Conservation (phyloP, 2,329 filamentous ascomycete genomes). For the Calonectria pteridis region DNA sequence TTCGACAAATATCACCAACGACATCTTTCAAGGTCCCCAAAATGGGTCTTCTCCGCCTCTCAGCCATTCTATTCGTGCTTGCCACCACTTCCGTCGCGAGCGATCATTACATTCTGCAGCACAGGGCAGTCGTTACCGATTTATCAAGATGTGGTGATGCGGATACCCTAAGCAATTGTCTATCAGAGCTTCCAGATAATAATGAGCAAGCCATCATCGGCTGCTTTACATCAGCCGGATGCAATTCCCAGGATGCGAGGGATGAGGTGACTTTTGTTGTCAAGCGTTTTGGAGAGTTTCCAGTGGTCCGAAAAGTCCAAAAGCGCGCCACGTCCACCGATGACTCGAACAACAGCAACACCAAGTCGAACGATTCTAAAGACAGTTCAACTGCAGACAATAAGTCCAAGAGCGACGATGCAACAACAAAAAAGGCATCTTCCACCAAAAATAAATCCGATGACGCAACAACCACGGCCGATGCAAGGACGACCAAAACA, state of each 20-base stretch:
- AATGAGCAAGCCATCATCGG: background rate
- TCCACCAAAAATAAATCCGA: background rate
- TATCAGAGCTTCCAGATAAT: background rate
- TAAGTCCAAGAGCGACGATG: background rate
- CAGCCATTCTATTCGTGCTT: background rate
- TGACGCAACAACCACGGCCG: background rate
- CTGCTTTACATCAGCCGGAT: slow-evolving; percentile 1
- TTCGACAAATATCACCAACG: background rate
- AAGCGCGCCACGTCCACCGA: background rate
- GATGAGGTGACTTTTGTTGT: background rate
- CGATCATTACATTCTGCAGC: background rate
- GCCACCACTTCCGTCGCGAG: background rate
- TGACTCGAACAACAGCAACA: background rate
- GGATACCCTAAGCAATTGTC: background rate
- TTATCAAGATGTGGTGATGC: background rate
- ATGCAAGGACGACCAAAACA: background rate
- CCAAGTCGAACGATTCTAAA: background rate
- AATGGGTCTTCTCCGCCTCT: slow-evolving; percentile 4
- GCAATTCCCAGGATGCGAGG: background rate
- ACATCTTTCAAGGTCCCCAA: background rate
- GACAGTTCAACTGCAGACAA: background rate
- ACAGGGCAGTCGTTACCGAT: background rate
- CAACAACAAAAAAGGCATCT: background rate
- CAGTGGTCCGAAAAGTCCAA: background rate
- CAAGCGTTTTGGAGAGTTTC: background rate